A percentile compares a stretch with the other conserved stretches of the same genome.
phyloP scores from a whole-genome alignment of 2,329 filamentous ascomycete species.

The Cytospora mali region DNA sequence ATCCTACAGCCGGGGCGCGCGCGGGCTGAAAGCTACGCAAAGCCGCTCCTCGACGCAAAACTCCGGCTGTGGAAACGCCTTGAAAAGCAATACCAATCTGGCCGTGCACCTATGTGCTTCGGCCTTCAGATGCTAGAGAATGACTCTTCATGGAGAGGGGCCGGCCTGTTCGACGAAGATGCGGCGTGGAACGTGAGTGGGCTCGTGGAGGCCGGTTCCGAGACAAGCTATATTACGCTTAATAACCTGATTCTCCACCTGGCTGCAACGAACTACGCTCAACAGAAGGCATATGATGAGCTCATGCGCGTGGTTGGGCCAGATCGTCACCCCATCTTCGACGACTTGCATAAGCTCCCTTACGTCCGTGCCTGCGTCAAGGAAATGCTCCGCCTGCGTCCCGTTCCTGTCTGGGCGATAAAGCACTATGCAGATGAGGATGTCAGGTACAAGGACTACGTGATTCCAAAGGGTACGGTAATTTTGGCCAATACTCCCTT shows the following conservation, averaged over 20 bases:
- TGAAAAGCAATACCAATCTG: slow-evolving; percentile 3
- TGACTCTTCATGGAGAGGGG: slow-evolving; percentile 30
- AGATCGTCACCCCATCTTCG: slow-evolving; percentile 35
- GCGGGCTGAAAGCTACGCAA: slow-evolving; percentile 7
- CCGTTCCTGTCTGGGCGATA: slow-evolving; percentile 37
- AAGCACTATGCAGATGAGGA: slow-evolving; percentile 48
- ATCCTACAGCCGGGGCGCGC: slow-evolving; percentile 33
- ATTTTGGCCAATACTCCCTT: slow-evolving; percentile 40
- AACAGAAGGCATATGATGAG: slow-evolving; percentile 47
- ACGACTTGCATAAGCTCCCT: slow-evolving; percentile 34
- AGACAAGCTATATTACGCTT: slow-evolving; percentile 42
- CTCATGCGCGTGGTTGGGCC: slow-evolving; percentile 42
- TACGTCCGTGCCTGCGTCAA: slow-evolving; percentile 23
- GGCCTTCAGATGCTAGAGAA: slow-evolving; percentile 12
- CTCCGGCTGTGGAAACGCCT: slow-evolving; percentile 6
- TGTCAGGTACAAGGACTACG: slow-evolving; percentile 47
- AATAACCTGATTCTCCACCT: slow-evolving; percentile 35
- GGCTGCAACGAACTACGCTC: slow-evolving; percentile 32
- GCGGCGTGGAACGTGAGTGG: slow-evolving; percentile 34
- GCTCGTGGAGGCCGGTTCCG: slow-evolving; percentile 42
- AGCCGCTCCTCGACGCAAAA: slow-evolving; percentile 12
- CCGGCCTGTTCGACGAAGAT: slow-evolving; percentile 34
- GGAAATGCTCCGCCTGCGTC: slow-evolving; percentile 19
- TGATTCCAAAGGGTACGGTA: slow-evolving; percentile 48
- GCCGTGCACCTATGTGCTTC: slow-evolving; percentile 12